Conservation (phyloP, 2,329 filamentous ascomycete genomes). For the Orbilia oligospora region DNA sequence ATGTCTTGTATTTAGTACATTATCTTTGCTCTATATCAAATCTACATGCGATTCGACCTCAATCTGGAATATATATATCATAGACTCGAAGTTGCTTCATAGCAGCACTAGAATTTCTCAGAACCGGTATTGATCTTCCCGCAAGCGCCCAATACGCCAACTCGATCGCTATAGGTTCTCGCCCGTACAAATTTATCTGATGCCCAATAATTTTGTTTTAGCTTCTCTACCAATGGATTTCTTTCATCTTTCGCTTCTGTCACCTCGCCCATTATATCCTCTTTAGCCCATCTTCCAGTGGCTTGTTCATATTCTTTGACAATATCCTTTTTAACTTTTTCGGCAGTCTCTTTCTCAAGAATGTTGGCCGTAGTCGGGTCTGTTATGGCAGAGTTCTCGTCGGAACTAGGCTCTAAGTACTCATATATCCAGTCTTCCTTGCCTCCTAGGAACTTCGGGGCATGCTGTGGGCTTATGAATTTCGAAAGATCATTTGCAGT, state of each 20-base stretch:
- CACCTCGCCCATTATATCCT: constrained; percentile 65
- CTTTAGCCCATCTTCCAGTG: constrained; percentile 81
- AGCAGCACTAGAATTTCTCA: neutral
- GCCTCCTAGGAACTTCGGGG: constrained; percentile 82
- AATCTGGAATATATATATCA: too few species aligned
- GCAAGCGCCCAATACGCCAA: constrained; percentile 66
- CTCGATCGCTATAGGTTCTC: constrained; percentile 84
- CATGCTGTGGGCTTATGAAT: constrained; percentile 79
- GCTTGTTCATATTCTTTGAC: constrained; percentile 80
- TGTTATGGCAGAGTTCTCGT: constrained; percentile 77
- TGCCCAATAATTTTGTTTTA: constrained; percentile 86
- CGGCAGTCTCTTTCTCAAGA: constrained; percentile 74
- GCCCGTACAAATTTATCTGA: constrained; percentile 90
- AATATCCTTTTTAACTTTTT: constrained; percentile 69
- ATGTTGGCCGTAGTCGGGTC: constrained; percentile 70
- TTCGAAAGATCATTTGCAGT: constrained; percentile 81
- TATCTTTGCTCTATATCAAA: too few species aligned
- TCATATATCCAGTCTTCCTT: constrained; percentile 87
- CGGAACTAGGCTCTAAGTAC: constrained; percentile 87
- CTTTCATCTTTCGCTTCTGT: constrained; percentile 72
- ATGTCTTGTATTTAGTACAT: too few species aligned
- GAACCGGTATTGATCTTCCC: neutral
- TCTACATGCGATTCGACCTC: too few species aligned
- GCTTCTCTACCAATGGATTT: constrained; percentile 73
- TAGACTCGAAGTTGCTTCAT: too few species aligned